Conservation (phyloP, 2,329 filamentous ascomycete genomes). For the Talaromyces amestolkiae region DNA sequence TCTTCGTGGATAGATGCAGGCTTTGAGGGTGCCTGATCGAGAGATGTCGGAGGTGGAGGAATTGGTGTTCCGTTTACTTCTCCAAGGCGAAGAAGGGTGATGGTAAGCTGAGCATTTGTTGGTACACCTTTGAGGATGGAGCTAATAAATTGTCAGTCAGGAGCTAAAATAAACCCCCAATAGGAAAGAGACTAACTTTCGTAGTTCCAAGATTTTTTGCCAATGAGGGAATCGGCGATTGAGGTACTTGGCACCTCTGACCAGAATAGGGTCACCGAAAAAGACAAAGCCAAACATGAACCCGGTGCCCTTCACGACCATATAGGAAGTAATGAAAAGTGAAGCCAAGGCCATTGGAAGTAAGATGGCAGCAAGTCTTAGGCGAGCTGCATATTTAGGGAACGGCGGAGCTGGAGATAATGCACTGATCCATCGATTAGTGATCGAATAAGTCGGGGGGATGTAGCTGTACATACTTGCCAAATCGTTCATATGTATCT, state of each 20-base stretch:
- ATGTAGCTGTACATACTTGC: conserved; percentile 46
- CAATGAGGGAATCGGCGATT: conserved; percentile 61
- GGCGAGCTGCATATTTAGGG: conserved; percentile 51
- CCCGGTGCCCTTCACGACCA: conserved; percentile 62
- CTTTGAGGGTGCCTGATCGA: conserved; percentile 47
- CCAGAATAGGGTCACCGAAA: conserved; percentile 75
- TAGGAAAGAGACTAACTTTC: conserved; percentile 48
- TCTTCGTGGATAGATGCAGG: conserved; percentile 55
- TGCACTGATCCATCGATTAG: conserved; percentile 41
- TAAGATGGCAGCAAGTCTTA: conserved; percentile 56
- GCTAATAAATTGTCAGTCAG: conserved; percentile 31
- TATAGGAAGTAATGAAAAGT: conserved; percentile 56
- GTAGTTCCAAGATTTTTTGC: conserved; percentile 70
- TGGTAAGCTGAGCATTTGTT: conserved; percentile 78
- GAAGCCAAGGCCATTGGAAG: conserved; percentile 54
- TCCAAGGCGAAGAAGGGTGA: conserved; percentile 77
- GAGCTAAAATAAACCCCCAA: no score
- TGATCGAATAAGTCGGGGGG: not conserved
- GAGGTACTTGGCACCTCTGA: conserved; percentile 54
- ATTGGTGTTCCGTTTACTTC: conserved; percentile 78
- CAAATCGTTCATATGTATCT: conserved; percentile 64
- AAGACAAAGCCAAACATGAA: conserved; percentile 71
- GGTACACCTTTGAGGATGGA: conserved; percentile 77
- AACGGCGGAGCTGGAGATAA: conserved; percentile 65
- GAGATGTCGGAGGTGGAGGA: conserved; percentile 57